Evolutionary conservation across 1,284 basidiomycete genomes (phyloP).

Genomic region (Calocybe gambosa): DNA sequence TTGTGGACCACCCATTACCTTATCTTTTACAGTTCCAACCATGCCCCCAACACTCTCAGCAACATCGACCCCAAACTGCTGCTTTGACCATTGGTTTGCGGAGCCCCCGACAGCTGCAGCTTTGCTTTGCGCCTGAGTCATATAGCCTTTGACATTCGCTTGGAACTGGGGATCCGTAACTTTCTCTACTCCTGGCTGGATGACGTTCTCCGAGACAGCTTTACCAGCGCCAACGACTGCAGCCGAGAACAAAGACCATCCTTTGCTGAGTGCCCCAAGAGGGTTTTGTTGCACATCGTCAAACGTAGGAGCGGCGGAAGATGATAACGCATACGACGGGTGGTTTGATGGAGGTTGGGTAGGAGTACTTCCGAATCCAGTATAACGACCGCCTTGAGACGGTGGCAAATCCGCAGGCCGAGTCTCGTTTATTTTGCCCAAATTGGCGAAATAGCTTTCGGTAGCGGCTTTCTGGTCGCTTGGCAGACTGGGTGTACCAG

Average conservation of each 20-base stretch:
- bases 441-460: constrained; percentile 67
- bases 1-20: constrained; percentile 35
- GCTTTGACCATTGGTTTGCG: constrained; percentile 69
- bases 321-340: constrained; percentile 62
- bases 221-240: constrained; percentile 69
- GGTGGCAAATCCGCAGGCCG: constrained; percentile 71
- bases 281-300: constrained; percentile 78
- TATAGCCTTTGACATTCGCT: constrained; percentile 63
- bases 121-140: constrained; percentile 58
- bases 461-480: constrained; percentile 66
- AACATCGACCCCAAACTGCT: constrained; percentile 74
- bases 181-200: constrained; percentile 76
- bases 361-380: constrained; percentile 77
- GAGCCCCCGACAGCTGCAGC: constrained; percentile 51
- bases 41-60: constrained; percentile 60
- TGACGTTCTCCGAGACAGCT: constrained; percentile 71
- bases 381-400: constrained; percentile 80
- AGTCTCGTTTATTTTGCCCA: constrained; percentile 68
- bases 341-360: constrained; percentile 42
- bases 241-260: constrained; percentile 79
- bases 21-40: constrained; percentile 51
- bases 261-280: constrained; percentile 70
- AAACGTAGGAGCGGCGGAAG: constrained; percentile 63
- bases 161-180: constrained; percentile 74
- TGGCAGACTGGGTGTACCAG: constrained; percentile 34